Conservation (phyloP, 75 land plant species). For the Pseudotsuga menziesii region DNA sequence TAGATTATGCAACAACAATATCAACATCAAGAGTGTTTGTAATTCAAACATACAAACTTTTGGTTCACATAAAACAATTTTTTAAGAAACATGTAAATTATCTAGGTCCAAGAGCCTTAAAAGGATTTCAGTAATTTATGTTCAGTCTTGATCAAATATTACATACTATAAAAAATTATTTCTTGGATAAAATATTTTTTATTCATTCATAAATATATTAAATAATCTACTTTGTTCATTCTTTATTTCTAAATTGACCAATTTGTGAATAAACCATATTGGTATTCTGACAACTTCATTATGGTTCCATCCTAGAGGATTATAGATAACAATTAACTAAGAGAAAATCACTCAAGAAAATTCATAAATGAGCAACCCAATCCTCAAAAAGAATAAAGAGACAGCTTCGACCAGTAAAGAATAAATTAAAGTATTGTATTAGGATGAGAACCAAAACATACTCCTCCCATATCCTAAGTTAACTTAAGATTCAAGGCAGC, state of each 20-base stretch:
- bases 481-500: conserved; percentile 55
- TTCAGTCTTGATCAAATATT: background rate
- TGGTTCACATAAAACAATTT: background rate
- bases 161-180: background rate
- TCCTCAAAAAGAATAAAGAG: background rate
- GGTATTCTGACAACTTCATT: conserved; percentile 53
- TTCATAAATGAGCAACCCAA: background rate
- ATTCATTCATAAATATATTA: background rate
- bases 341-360: conserved; percentile 3
- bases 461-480: conserved; percentile 31
- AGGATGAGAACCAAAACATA: conserved; percentile 30
- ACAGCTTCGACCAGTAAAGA: background rate
- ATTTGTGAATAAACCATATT: conserved; percentile 22
- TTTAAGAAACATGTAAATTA: background rate
- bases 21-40: background rate
- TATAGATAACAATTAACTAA: conserved; percentile 54
- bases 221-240: background rate
- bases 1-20: background rate
- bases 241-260: background rate
- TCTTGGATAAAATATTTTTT: background rate
- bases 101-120: background rate
- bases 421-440: too few relatives aligned
- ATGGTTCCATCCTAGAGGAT: conserved; percentile 63
- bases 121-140: too few relatives aligned
- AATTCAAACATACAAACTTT: background rate